Base-by-base conservation (phyloP, 352 stramenopile genomes). In the Phytophthora nicotianae region DNA sequence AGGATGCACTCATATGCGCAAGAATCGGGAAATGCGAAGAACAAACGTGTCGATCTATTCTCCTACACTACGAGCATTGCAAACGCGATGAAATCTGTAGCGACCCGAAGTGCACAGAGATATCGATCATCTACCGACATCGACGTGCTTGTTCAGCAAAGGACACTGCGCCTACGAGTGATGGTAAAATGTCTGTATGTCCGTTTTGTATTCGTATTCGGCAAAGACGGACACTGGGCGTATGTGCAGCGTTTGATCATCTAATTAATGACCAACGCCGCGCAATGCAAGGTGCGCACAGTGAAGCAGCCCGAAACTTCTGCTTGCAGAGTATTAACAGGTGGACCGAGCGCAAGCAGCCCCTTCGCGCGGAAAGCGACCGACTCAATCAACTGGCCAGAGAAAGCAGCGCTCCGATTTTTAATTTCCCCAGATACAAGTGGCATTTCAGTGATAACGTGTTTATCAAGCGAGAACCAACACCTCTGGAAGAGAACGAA, bases 171-270 rank as follows among this genome's bases (percentile, higher is more conserved):
- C 11, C 41, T 24, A n/a, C 42, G 19, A 32, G 5, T 21, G 48
- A 65, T 46, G 50, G 17, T n/a, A 70, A 66, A 40, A 49, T 24
- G 41, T 35, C 41, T 10, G 50, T 68, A 43, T 81, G 76, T 50
- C 70, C 73, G 14, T 79, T 85, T 68, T 85, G 76, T 46, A 65
- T 81, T 58, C 70, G 71, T 24, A 72, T 82, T 41, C 52, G 46
- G 1, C 66, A 79, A 60, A 46, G 74, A 46, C 62, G 70, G 29
- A 74, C 50, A 35, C 43, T 76, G 32, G 71, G 67, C 10, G 49
- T 72, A 8, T 61, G 55, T 41, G 51, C 45, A 16, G 70, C 67
- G 19, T 35, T 75, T 20, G 65, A 79, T 49, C 48, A 75, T 58
- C 32, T 77, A 8, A 76, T 78, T 14, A 65, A 35, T 64, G 59